Conservation (phyloP, 1,284 basidiomycete genomes). For the Amylostereum chailletii region DNA sequence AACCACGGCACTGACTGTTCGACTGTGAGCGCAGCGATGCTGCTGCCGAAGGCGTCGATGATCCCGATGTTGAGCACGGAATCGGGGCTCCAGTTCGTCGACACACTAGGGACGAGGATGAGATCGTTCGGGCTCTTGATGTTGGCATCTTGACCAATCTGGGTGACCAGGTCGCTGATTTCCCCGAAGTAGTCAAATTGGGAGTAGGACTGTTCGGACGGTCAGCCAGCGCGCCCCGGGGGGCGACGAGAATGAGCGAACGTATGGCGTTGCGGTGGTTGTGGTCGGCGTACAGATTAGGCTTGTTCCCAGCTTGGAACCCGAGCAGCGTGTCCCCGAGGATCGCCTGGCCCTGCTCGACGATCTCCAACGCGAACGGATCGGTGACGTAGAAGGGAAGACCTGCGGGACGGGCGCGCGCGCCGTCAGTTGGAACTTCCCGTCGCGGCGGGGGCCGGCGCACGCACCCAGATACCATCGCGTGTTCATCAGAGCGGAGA, state of each 20-base stretch:
- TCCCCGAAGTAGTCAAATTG: slow-evolving; percentile 40
- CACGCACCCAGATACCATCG: slow-evolving; percentile 30
- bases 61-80: slow-evolving; percentile 52
- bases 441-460: slow-evolving; percentile 34
- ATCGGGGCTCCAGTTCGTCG: slow-evolving; percentile 41
- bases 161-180: slow-evolving; percentile 29
- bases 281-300: slow-evolving; percentile 36
- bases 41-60: slow-evolving; percentile 35
- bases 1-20: slow-evolving; percentile 37
- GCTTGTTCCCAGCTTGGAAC: slow-evolving; percentile 45
- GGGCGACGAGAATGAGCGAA: slow-evolving; percentile 1
- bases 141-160: slow-evolving; percentile 31
- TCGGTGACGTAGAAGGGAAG: slow-evolving; percentile 39
- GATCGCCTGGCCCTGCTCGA: slow-evolving; percentile 33
- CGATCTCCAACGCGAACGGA: slow-evolving; percentile 37
- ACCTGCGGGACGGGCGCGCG: slow-evolving; percentile 14
- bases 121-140: slow-evolving; percentile 40
- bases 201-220: slow-evolving; percentile 23
- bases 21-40: slow-evolving; percentile 42
- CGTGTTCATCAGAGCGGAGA: slow-evolving; percentile 42
- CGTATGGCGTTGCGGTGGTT: slow-evolving; percentile 8
- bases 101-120: slow-evolving; percentile 49
- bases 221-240: slow-evolving; percentile 18
- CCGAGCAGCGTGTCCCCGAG: slow-evolving; percentile 35
- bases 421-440: background rate